Conservation (phyloP, 257 asterid species). For the Capsicum baccatum region DNA sequence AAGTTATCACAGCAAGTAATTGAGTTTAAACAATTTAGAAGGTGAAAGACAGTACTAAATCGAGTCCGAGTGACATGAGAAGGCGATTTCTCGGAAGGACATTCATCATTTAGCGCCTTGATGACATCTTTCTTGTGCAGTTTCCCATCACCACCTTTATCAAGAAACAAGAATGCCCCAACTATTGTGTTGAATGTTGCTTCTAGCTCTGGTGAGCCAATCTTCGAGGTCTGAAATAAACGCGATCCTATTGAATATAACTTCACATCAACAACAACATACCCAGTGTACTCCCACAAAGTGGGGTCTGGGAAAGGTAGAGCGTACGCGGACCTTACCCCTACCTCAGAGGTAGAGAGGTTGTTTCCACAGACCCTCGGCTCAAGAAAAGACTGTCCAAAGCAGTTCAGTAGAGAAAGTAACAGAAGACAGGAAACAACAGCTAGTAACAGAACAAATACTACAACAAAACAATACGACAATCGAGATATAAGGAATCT, state of each 20-base stretch:
- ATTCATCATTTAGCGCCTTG: constrained; percentile 58
- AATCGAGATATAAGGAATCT: no score
- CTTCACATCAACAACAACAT: not conserved
- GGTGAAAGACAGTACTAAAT: constrained; percentile 45
- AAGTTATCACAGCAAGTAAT: not conserved
- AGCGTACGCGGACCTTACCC: not conserved
- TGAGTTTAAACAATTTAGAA: not conserved
- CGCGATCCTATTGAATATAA: constrained; percentile 4
- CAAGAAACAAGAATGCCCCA: constrained; percentile 59
- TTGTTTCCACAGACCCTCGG: not conserved
- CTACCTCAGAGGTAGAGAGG: not conserved
- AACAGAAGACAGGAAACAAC: not conserved
- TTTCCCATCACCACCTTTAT: constrained; percentile 54
- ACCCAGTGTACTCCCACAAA: not conserved
- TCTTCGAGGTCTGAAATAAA: constrained; percentile 46
- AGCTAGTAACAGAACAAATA: not conserved
- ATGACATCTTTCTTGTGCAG: constrained; percentile 52
- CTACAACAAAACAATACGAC: not conserved
- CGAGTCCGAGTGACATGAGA: constrained; percentile 51
- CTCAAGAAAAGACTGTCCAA: not conserved
- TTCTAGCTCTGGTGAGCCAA: constrained; percentile 42
- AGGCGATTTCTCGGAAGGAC: constrained; percentile 56
- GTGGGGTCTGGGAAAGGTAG: not conserved
- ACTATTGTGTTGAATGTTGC: constrained; percentile 47
- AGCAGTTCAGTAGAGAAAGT: not conserved